Base-by-base conservation (phyloP, 139 green algal species). In the Limnomonas spitsbergensis region DNA sequence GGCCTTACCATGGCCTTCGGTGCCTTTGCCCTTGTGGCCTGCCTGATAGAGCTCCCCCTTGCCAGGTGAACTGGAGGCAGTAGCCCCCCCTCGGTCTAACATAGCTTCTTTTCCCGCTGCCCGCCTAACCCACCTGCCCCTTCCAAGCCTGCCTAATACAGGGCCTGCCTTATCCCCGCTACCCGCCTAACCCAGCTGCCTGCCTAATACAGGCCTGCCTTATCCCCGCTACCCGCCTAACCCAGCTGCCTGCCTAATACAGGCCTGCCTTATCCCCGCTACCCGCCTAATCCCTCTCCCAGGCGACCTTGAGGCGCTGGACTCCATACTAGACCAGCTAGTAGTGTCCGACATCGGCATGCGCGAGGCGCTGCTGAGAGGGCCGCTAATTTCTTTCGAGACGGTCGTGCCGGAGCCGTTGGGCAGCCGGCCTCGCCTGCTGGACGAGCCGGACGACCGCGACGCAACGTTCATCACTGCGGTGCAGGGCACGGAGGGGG, bases 301-400 rank as follows among this genome's bases (percentile, higher is more conserved):
- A 74, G 75, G 74, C 34, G 82, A 87, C 70, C 70, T 87, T 34
- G 82, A 87, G 53, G 78, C 78, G 6, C 76, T 87, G 7, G 82
- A 87, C 82, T 78, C 53, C 42, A 87, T 87, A 37, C 53, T 87
- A 26, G 82, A 87, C 39, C 77, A 82, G 61, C 40, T 86, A 24
- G 82, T 87, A 52, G 82, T 87, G 38, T 31, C 76, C 34, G 82
- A 87, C 61, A 27, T 38, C 24, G 61, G 69, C 56, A 87, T 87
- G 82, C 69, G 82, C 1, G 74, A 84, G 31, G 82, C 82, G 9
- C 61, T 87, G 47, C 78, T 87, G 4, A 68, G 75, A 2, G 82
- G 82, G 2, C 82, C 82, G 38, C 75, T 84, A 2, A 83, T 87
- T 1, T 84, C 78, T 1, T 87, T 87, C 35, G 82, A 87, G 38